These are phyloP conservation scores for Incumbomyces lentus DNA, from an alignment of 2,329 filamentous ascomycete species.

Conservation along the genomic window DNA sequence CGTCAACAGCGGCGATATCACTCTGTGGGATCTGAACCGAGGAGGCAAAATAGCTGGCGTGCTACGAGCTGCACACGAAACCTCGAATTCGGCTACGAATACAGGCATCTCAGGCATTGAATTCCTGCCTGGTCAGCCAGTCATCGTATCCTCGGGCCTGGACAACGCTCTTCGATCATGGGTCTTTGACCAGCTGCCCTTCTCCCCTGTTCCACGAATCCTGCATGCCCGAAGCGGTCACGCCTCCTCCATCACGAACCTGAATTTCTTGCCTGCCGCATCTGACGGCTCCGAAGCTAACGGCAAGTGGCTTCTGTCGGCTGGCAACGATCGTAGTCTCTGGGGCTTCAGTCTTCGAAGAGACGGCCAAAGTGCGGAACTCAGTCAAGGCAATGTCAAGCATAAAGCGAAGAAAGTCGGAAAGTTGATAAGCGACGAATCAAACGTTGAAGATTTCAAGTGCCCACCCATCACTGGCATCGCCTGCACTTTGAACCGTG, in stretches of 20 bases:
- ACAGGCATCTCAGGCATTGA: slow-evolving; percentile 73
- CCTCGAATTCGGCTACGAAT: slow-evolving; percentile 47
- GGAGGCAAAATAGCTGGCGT: slow-evolving; percentile 80
- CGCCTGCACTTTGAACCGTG: slow-evolving; percentile 82
- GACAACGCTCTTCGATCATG: slow-evolving; percentile 93
- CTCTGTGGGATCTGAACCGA: slow-evolving; percentile 89
- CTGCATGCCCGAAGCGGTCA: slow-evolving; percentile 83
- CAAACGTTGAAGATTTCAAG: slow-evolving; percentile 49
- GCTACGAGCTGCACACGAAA: slow-evolving; percentile 74
- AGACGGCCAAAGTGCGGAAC: slow-evolving; percentile 84
- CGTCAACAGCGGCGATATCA: slow-evolving; percentile 70
- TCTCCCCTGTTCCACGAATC: slow-evolving; percentile 73
- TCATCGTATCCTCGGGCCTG: slow-evolving; percentile 78
- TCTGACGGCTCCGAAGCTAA: slow-evolving; percentile 80
- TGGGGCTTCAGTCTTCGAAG: slow-evolving; percentile 95
- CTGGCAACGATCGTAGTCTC: slow-evolving; percentile 77
- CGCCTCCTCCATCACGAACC: slow-evolving; percentile 68
- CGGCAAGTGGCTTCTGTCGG: slow-evolving; percentile 90
- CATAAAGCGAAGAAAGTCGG: slow-evolving; percentile 72
- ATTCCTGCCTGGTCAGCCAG: slow-evolving; percentile 79
- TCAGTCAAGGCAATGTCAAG: slow-evolving; percentile 81
- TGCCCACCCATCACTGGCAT: slow-evolving; percentile 87
- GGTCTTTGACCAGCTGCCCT: slow-evolving; percentile 90
- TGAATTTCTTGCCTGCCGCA: slow-evolving; percentile 76
- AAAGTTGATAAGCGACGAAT: slow-evolving; percentile 13